Evolutionary conservation across 306 rosid genomes (phyloP), one percentile per base, ranked within the genome.

Genomic region (Glycine latifolia): DNA sequence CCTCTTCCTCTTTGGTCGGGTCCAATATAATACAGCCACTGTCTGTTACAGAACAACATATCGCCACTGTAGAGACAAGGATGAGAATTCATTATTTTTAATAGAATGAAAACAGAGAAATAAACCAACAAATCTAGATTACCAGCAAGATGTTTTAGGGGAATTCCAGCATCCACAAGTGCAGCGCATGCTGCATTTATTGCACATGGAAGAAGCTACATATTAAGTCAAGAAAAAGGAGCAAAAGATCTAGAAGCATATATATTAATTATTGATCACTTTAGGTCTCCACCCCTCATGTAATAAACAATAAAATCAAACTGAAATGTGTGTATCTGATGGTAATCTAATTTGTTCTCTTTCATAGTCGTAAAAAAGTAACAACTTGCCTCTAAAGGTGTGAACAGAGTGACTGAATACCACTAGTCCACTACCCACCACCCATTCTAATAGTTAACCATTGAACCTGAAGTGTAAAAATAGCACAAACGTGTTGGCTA

Each of bases 161-260:
- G 98, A 79, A 93, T 89, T 88, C 98, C 98, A 4, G 96, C 96
- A 86, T 93, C 98, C 8, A 95, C 94, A 69, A 93, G 90, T 48
- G 99, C 97, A 82, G 98, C 96, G 17, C 99, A 91, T 68, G 97
- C 91, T 4, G 98, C 96, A 86, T 95, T 95, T 67, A 95, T 91
- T 78, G 98, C 97, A 85, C 98, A 93, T 48, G 98, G 96, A 71
- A 95, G 92, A 79, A 95, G 98, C 98, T 93, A 87, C 49, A 72
- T 46, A 81, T 16, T 47, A 69, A 35, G 95, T 91, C 87, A 91
- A 91, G 97, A 66, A 81, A 80, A 78, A 78, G 58, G 54, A 47
- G 61, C 31, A 74, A 78, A 75, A 14, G 43, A 75, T 79, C 71
- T 74, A 63, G 52, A 81, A 78, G 31, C 79, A 67, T 44, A 72